Percentiles rank a stretch among this genome's conserved stretches.
phyloP scores from a whole-genome alignment of 768 basidiomycete species.

The Leucogyrophana mollusca region DNA sequence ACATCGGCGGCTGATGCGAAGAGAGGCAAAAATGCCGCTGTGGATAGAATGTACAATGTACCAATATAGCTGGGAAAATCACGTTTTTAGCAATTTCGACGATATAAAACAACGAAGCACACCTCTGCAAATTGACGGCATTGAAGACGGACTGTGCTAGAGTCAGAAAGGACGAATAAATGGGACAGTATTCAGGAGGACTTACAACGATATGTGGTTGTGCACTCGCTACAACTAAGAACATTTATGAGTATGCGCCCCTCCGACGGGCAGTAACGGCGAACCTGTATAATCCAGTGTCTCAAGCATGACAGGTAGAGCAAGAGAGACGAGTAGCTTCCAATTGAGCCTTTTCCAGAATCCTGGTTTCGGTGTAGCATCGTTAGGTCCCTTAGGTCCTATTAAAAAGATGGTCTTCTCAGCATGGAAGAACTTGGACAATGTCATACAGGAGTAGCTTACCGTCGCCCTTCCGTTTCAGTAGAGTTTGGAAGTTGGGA shows the following conservation, averaged over 20 bases:
- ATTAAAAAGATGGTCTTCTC: too few species aligned
- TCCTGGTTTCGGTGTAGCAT: constrained; percentile 2
- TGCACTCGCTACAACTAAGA: constrained; percentile 49
- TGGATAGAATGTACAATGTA: constrained; percentile 48
- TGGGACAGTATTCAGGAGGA: background rate
- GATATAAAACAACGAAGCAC: background rate
- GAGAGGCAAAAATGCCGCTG: constrained; percentile 52
- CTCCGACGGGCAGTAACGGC: background rate
- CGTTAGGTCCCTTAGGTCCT: background rate
- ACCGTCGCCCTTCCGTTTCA: too few species aligned
- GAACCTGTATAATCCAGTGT: constrained; percentile 29
- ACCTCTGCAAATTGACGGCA: constrained; percentile 26
- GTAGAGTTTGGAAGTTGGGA: too few species aligned
- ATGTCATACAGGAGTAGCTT: too few species aligned
- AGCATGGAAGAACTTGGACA: too few species aligned
- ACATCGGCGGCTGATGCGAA: constrained; percentile 50
- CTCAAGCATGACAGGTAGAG: constrained; percentile 43
- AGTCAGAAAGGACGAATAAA: background rate
- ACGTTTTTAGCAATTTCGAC: background rate
- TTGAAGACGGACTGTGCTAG: constrained; percentile 25
- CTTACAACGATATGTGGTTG: constrained; percentile 50
- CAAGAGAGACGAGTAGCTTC: constrained; percentile 32
- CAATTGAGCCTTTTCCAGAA: constrained; percentile 28
- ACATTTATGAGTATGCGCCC: background rate
- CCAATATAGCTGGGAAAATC: constrained; percentile 40